Evolutionary conservation across 257 asterid species (phyloP), one percentile per base, ranked within the genome.

Genomic region (Primulina huaijiensis): DNA sequence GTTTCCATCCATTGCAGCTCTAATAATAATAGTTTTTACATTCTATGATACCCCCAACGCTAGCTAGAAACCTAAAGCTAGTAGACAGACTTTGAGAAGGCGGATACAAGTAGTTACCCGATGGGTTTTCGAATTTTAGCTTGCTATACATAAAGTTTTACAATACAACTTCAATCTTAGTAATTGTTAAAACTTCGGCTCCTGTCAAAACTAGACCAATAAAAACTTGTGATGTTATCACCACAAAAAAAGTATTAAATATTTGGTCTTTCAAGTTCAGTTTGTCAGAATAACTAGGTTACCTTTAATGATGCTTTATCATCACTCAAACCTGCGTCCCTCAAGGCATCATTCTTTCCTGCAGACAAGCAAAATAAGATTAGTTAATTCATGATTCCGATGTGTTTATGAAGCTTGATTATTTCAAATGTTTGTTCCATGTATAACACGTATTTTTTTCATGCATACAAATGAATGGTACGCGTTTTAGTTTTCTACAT

Each of bases 221-320:
- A 16, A 40, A 40, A 3, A 31, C 34, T 31, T 31, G 34, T 3
- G 25, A 43, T 12, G 4, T 12, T 43, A 11, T 23, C 6, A 0
- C 19, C 55, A 12, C 6, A 43, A 12, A 11, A 12, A 43, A 43
- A 4, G 7, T 11, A 9, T 11, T 40, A 11, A 40, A 40, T 8
- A 40, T 40, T 3, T 12, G 55, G 7, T 43, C 7, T 43, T 43
- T 6, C n/a, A 43, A 43, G 4, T 43, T 43, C 19, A 12, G 7
- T 43, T 12, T 40, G 14, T 43, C 17, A 11, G 53, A 12, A 43
- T 38, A 43, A 43, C n/a, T 12, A 3, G 55, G 6, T 38, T 76
- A 79, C 78, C 79, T 76, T 70, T 11, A 76, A 7, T 60, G 78
- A 35, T 30, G 21, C 4, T 8, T 52, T 38, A 29, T 69, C 75